phyloP scores from a whole-genome alignment of 768 basidiomycete species.

The Dendrothele bispora region DNA sequence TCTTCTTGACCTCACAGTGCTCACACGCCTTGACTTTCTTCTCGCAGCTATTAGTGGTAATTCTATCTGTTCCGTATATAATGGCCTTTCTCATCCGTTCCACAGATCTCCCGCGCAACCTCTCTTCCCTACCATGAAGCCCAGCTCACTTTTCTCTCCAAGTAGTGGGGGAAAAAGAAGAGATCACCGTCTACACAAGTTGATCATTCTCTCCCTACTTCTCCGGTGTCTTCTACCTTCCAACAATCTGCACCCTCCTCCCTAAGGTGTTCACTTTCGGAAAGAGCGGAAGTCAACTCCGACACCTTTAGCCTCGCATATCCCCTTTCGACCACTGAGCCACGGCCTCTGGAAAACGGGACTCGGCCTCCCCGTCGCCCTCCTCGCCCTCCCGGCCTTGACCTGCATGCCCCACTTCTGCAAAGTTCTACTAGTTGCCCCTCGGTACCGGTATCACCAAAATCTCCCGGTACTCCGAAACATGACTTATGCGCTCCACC shows the following conservation, averaged over 20 bases:
- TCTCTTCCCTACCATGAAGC: conserved; percentile 1
- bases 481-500: background rate
- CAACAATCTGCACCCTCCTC: background rate
- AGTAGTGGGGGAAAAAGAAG: conserved; percentile 2
- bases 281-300: background rate
- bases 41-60: too few species aligned
- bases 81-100: too few species aligned
- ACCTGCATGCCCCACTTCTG: conserved; percentile 11
- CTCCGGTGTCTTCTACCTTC: background rate
- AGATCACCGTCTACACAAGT: background rate
- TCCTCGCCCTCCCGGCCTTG: conserved; percentile 29
- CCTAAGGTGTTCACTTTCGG: background rate
- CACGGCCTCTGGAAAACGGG: background rate
- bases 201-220: background rate
- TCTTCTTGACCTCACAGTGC: too few species aligned
- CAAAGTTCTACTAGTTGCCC: conserved; percentile 1
- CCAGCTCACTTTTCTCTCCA: background rate
- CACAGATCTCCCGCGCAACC: too few species aligned
- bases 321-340: background rate
- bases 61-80: too few species aligned
- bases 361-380: conserved; percentile 19
- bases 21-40: too few species aligned
- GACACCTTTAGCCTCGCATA: background rate
- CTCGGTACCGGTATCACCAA: background rate
- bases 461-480: background rate